Percentiles rank a stretch among this genome's conserved stretches.
Evolutionary conservation across 768 basidiomycete genomes (phyloP).

Genomic region (Plicaturopsis crispa): DNA sequence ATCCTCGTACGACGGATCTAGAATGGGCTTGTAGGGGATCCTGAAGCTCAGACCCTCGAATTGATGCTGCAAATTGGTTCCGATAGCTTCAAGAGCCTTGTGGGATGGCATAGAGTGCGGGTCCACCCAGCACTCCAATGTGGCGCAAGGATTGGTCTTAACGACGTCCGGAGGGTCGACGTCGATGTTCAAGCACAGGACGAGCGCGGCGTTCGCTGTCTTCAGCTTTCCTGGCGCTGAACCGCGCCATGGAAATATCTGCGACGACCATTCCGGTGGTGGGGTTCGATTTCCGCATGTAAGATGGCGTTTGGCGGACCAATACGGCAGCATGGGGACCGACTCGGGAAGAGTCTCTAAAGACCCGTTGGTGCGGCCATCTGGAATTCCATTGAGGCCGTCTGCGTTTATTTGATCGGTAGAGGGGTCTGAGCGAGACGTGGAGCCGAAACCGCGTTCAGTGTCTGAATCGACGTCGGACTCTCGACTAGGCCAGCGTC

Average conservation of each 20-base stretch:
- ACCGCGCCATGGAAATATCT: slow-evolving; percentile 73
- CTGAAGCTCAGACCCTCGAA: slow-evolving; percentile 94
- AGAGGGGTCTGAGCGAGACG: slow-evolving; percentile 42
- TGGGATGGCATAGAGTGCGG: slow-evolving; percentile 86
- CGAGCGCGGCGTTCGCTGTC: slow-evolving; percentile 81
- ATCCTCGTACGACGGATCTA: slow-evolving; percentile 94
- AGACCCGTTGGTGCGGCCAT: slow-evolving; percentile 33
- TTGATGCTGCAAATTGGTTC: slow-evolving; percentile 88
- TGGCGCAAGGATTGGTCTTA: slow-evolving; percentile 94
- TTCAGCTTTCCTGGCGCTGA: slow-evolving; percentile 80
- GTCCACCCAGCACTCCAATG: slow-evolving; percentile 96
- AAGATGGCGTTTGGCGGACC: slow-evolving; percentile 85
- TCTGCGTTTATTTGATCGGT: slow-evolving; percentile 28
- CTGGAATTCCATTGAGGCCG: slow-evolving; percentile 26
- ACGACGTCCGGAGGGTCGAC: slow-evolving; percentile 97
- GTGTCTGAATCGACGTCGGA: slow-evolving; percentile 43
- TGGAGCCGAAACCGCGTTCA: slow-evolving; percentile 41
- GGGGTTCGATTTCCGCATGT: slow-evolving; percentile 84
- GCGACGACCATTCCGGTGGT: slow-evolving; percentile 55
- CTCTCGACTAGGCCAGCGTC: slow-evolving; percentile 1
- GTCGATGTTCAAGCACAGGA: slow-evolving; percentile 93
- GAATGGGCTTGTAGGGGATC: slow-evolving; percentile 88
- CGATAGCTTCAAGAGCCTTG: slow-evolving; percentile 92
- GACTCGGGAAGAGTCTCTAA: slow-evolving; percentile 37
- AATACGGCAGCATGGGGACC: slow-evolving; percentile 68